Percentiles rank a stretch among this genome's conserved stretches.
phyloP scores from a whole-genome alignment of 306 rosid species.

The Trifolium dubium region DNA sequence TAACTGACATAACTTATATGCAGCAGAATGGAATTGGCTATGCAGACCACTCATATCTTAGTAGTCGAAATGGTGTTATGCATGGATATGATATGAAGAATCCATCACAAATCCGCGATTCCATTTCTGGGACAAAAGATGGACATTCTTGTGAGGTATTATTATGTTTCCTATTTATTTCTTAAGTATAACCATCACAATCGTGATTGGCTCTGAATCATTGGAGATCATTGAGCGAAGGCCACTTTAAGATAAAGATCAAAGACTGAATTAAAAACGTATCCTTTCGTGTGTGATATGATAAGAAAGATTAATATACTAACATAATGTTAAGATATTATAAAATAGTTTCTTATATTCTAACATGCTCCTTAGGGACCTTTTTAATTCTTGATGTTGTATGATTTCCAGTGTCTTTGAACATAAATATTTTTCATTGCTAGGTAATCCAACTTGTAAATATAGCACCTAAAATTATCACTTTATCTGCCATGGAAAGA shows the following conservation, averaged over 20 bases:
- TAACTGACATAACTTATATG: conserved; percentile 39
- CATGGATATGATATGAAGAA: conserved; percentile 66
- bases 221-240: conserved; percentile 25
- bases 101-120: conserved; percentile 57
- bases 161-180: conserved; percentile 35
- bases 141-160: conserved; percentile 79
- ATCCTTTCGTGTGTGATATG: background rate
- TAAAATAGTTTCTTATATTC: background rate
- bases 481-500: conserved; percentile 14
- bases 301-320: background rate
- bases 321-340: background rate
- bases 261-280: background rate
- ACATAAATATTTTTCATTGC: conserved; percentile 12
- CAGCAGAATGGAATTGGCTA: conserved; percentile 63
- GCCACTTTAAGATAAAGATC: background rate
- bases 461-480: conserved; percentile 28
- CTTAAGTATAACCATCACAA: conserved; percentile 7
- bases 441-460: conserved; percentile 24
- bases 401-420: conserved; percentile 14
- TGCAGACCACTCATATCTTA: conserved; percentile 49
- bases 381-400: background rate
- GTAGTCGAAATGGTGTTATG: conserved; percentile 52
- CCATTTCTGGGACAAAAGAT: conserved; percentile 55
- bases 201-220: conserved; percentile 1
- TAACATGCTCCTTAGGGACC: background rate